Conservation (phyloP, 352 stramenopile genomes). For the Elongisporangium prolatum region DNA sequence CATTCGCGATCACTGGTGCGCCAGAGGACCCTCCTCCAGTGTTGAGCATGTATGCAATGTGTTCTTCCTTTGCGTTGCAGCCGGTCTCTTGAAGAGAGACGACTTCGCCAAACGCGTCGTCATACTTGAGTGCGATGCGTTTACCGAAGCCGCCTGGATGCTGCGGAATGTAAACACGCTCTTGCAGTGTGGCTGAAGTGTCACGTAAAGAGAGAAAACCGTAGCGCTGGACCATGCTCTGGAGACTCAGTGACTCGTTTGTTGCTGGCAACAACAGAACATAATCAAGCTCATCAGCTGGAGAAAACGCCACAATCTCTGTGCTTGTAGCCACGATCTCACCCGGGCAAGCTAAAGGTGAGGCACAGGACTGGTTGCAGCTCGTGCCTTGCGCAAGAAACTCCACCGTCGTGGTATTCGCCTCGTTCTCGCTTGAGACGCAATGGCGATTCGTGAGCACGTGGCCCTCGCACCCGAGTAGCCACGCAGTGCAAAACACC, state of each 20-base stretch:
- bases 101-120: slow-evolving; percentile 18
- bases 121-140: slow-evolving; percentile 40
- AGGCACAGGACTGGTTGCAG: slow-evolving; percentile 20
- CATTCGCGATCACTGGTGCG: slow-evolving; percentile 32
- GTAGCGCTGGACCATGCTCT: slow-evolving; percentile 21
- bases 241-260: not conserved
- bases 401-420: slow-evolving; percentile 32
- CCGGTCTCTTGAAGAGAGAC: slow-evolving; percentile 16
- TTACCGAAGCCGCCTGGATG: slow-evolving; percentile 41
- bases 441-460: slow-evolving; percentile 61
- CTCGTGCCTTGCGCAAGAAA: slow-evolving; percentile 29
- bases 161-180: slow-evolving; percentile 57
- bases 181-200: slow-evolving; percentile 7
- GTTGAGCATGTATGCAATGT: slow-evolving; percentile 35
- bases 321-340: slow-evolving; percentile 22
- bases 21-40: slow-evolving; percentile 50
- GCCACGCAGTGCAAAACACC: slow-evolving; percentile 48
- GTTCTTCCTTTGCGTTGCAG: slow-evolving; percentile 28
- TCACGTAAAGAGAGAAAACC: slow-evolving; percentile 37
- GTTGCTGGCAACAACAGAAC: slow-evolving; percentile 24
- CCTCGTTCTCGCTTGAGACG: slow-evolving; percentile 23
- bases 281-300: slow-evolving; percentile 27
- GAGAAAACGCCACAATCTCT: slow-evolving; percentile 26
- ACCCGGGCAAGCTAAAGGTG: slow-evolving; percentile 22
- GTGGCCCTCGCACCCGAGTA: slow-evolving; percentile 50